Conservation (phyloP, 169 alveolate species). For the Toxoplasma gondii region DNA sequence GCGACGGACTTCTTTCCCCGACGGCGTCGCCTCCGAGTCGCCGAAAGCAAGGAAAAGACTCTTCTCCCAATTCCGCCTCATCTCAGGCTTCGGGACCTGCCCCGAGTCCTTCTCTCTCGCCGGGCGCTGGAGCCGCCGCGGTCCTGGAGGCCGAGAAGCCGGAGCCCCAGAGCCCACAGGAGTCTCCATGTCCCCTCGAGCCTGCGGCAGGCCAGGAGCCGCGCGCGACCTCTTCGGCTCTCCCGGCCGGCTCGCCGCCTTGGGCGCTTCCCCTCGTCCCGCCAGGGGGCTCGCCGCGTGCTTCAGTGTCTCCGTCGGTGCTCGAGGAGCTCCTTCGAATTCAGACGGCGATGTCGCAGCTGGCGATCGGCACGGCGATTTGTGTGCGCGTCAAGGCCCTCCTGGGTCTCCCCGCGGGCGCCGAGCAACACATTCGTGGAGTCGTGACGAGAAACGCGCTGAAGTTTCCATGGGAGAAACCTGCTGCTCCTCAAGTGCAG, state of each 20-base stretch:
- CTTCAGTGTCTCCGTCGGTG: background rate
- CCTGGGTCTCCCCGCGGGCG: slow-evolving; percentile 58
- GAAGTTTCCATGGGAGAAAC: background rate
- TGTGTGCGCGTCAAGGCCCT: slow-evolving; percentile 61
- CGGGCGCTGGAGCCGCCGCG: no score
- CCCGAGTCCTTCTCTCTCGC: no score
- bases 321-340: background rate
- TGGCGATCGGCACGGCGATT: slow-evolving; percentile 37
- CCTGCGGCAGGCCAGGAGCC: background rate
- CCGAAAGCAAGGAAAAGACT: no score
- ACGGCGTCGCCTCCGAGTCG: no score
- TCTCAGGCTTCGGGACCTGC: no score
- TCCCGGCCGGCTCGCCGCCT: background rate
- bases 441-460: slow-evolving; percentile 42
- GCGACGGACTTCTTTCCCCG: no score
- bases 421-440: slow-evolving; percentile 51
- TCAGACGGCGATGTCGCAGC: slow-evolving; percentile 42
- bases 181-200: no score
- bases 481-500: background rate
- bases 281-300: background rate
- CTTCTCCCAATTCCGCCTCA: no score
- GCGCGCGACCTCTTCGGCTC: background rate
- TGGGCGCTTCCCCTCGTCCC: background rate
- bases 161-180: no score
- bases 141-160: no score